Evolutionary conservation across 441 rosid genomes (phyloP), one percentile per base, ranked within the genome.

Genomic region (Gossypium laxum): DNA sequence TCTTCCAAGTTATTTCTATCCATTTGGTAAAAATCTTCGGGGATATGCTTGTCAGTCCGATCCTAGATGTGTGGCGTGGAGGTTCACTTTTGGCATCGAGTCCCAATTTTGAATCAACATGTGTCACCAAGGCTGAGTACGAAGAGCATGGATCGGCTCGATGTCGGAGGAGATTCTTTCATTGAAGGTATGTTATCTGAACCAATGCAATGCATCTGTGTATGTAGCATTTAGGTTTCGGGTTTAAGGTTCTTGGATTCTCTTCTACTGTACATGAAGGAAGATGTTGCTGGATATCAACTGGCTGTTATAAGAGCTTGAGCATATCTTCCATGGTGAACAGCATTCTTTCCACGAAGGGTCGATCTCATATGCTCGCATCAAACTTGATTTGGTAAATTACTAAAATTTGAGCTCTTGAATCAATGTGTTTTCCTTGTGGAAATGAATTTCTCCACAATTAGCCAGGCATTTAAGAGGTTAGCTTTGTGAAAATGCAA

Each of bases 81-180:
- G 98, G 97, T 71, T 93, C 98, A 21, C 89, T 91, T 67, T 77
- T 93, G 85, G 97, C 97, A 57, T 91, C 96, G 17, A 91, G 93
- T 82, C 97, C 97, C 0, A 96, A 88, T 76, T 93, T 84, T 76
- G 87, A 91, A 76, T 80, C 91, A 17, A 93, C 88, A 91, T 91
- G 93, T 43, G 88, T 90, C 71, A 90, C 98, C 77, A 93, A 93
- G 83, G 82, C 88, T 4, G 98, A 93, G 69, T 93, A 90, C 6
- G 98, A 93, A 81, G 98, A 93, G 82, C 88, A 82, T 77, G 97
- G 97, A 79, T 93, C 98, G 71, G 86, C 82, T 75, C 87, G 96
- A 72, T 91, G 96, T 79, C 90, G 91, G 30, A 82, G 64, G 79
- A 86, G 95, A 78, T 93, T 91, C 85, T 88, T 89, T 78, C 89